phyloP scores from a whole-genome alignment of 441 rosid genomes.

The Syzygium malaccense region DNA sequence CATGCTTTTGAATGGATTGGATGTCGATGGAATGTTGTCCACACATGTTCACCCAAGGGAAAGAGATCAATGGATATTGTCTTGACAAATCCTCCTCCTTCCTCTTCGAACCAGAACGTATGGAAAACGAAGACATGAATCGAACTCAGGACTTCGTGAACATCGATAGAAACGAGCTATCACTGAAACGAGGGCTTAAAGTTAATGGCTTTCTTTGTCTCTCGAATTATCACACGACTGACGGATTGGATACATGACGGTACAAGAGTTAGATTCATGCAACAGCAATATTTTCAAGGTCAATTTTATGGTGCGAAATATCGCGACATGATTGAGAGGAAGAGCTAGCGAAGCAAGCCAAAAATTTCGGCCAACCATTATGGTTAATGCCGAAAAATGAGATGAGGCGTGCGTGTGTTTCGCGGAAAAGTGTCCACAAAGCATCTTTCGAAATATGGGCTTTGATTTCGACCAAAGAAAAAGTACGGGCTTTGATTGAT shows the following conservation, averaged over 20 bases:
- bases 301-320: background rate
- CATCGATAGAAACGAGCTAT: background rate
- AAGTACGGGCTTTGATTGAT: too few relatives aligned
- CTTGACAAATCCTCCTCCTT: background rate
- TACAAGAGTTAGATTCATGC: background rate
- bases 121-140: background rate
- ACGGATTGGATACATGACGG: background rate
- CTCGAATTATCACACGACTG: too few relatives aligned
- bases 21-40: background rate
- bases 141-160: background rate
- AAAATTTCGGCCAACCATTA: background rate
- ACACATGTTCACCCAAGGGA: background rate
- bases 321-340: background rate
- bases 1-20: background rate
- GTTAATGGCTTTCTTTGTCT: background rate
- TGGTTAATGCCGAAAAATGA: background rate
- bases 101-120: background rate
- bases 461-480: background rate
- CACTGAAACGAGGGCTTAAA: background rate
- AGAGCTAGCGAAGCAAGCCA: background rate
- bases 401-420: background rate
- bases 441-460: background rate
- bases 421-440: too few relatives aligned
- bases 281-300: background rate
- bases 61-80: background rate